Evolutionary conservation across 1,284 basidiomycete species (phyloP).

Genomic region (Ceratobasidium sp.): DNA sequence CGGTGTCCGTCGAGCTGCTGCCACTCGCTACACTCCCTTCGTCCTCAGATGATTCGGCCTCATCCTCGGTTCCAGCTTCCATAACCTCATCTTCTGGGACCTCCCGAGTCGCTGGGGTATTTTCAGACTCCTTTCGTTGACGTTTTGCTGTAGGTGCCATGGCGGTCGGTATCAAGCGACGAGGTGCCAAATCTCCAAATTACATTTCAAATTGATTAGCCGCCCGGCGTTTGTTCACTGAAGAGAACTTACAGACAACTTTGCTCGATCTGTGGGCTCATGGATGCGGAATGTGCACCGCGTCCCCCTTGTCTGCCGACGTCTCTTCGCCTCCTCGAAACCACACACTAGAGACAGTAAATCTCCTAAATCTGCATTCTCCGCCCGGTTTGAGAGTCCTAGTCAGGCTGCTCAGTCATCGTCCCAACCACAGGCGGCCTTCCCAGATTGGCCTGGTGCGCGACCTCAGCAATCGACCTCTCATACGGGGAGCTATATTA

Average conservation of each 20-base stretch:
- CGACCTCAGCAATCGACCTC: not conserved
- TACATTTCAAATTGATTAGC: constrained; percentile 33
- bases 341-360: not conserved
- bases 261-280: constrained; percentile 7
- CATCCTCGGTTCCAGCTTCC: constrained; percentile 48
- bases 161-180: not conserved
- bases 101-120: not conserved
- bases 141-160: constrained; percentile 35
- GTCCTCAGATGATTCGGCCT: constrained; percentile 52
- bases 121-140: not conserved
- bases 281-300: constrained; percentile 41
- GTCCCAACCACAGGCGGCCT: constrained; percentile 20
- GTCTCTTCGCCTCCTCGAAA: constrained; percentile 20
- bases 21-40: constrained; percentile 38
- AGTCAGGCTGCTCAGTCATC: not conserved
- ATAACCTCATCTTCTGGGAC: constrained; percentile 3
- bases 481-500: not conserved
- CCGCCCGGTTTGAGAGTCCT: constrained; percentile 17
- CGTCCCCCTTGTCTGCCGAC: constrained; percentile 23
- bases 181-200: constrained; percentile 6
- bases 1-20: constrained; percentile 59
- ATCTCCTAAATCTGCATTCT: constrained; percentile 19
- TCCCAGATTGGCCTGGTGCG: constrained; percentile 26
- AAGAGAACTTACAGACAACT: constrained; percentile 18
- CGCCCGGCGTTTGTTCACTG: constrained; percentile 8